Conservation (phyloP, 768 basidiomycete genomes). For the Serendipita indica region DNA sequence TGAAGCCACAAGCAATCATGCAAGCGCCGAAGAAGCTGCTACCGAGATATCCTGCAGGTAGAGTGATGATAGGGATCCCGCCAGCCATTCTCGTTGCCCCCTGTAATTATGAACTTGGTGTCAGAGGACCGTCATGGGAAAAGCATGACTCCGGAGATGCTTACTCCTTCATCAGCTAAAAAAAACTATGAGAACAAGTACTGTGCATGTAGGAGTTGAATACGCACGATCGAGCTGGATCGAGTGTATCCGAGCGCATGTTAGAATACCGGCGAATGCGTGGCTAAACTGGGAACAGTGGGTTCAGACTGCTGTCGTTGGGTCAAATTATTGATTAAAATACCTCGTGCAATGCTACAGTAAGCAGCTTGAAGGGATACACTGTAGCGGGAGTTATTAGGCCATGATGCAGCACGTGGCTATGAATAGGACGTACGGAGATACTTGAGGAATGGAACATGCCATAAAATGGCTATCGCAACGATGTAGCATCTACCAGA, state of each 20-base stretch:
- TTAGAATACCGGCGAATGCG: constrained; percentile 62
- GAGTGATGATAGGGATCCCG: constrained; percentile 64
- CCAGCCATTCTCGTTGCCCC: constrained; percentile 79
- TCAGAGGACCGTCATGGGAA: neutral
- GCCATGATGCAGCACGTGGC: neutral
- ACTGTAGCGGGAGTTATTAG: constrained; percentile 32
- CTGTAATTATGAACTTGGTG: neutral
- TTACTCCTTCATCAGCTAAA: constrained; percentile 60
- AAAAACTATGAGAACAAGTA: constrained; percentile 7
- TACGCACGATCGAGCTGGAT: constrained; percentile 74
- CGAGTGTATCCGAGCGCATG: constrained; percentile 73
- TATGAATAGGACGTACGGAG: constrained; percentile 42
- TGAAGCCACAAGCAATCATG: constrained; percentile 76
- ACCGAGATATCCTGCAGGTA: constrained; percentile 77
- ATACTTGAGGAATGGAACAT: constrained; percentile 54
- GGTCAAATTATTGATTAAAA: constrained; percentile 8
- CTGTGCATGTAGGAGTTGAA: neutral
- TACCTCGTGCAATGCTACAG: constrained; percentile 83
- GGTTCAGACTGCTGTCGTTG: neutral
- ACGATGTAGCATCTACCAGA: constrained; percentile 48
- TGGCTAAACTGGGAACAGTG: constrained; percentile 57
- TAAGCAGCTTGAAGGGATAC: constrained; percentile 80
- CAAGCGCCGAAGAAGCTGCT: constrained; percentile 76
- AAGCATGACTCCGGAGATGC: neutral
- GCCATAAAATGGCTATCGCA: constrained; percentile 71